phyloP scores from a whole-genome alignment of 177 flowering plant genomes.

The Vitis hybrid region DNA sequence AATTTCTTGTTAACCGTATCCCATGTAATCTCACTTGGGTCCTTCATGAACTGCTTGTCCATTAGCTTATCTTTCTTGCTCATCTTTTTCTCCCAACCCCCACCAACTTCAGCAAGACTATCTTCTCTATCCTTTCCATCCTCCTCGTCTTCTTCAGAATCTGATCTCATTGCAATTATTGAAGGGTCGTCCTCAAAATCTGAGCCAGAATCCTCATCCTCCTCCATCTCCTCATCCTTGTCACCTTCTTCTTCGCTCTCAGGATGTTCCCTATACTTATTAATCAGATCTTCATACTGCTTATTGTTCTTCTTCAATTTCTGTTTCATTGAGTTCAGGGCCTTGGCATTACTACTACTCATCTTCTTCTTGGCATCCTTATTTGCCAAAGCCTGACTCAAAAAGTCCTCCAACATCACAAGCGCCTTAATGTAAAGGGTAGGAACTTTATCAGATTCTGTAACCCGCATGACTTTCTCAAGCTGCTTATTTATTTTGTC shows the following conservation, averaged over 20 bases:
- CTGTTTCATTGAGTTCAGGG: slow-evolving; percentile 90
- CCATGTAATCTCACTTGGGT: slow-evolving; percentile 85
- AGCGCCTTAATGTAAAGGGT: slow-evolving; percentile 70
- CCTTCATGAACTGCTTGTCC: slow-evolving; percentile 77
- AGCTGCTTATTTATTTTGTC: slow-evolving; percentile 88
- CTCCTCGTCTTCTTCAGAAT: slow-evolving; percentile 39
- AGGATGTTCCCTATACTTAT: slow-evolving; percentile 55
- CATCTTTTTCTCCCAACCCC: slow-evolving; percentile 63
- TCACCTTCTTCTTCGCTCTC: slow-evolving; percentile 51
- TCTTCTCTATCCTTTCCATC: slow-evolving; percentile 33
- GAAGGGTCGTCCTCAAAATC: slow-evolving; percentile 32
- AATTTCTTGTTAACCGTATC: slow-evolving; percentile 83
- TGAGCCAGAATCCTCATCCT: slow-evolving; percentile 40
- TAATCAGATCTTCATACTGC: slow-evolving; percentile 73
- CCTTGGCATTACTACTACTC: slow-evolving; percentile 88
- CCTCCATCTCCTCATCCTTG: slow-evolving; percentile 38
- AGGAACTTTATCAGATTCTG: slow-evolving; percentile 67
- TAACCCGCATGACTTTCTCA: slow-evolving; percentile 85
- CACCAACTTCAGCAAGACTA: slow-evolving; percentile 24
- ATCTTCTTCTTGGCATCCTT: slow-evolving; percentile 97
- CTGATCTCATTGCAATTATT: slow-evolving; percentile 19
- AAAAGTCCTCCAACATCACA: slow-evolving; percentile 78
- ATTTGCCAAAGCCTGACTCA: slow-evolving; percentile 70
- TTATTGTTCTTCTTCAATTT: slow-evolving; percentile 90
- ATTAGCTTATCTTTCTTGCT: slow-evolving; percentile 79